Evolutionary conservation across 2,329 filamentous ascomycete genomes (phyloP).

Genomic region (Clonostachys sp.): DNA sequence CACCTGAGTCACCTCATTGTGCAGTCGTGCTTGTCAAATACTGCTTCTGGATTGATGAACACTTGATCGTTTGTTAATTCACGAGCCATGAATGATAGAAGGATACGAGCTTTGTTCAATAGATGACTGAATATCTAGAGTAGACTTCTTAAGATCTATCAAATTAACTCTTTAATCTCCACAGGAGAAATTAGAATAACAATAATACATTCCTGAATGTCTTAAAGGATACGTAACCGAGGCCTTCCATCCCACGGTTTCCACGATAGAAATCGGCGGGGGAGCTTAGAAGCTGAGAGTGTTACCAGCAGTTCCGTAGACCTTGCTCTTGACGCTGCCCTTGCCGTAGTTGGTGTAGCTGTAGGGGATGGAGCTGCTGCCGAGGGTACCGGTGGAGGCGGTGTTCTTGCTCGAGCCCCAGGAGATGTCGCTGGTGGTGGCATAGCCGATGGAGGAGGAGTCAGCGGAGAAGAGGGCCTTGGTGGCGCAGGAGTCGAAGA

Average conservation of each 20-base stretch:
- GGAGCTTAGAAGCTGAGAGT: background rate
- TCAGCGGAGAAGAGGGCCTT: constrained; percentile 37
- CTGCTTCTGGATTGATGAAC: no score
- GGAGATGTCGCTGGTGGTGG: background rate
- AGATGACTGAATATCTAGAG: background rate
- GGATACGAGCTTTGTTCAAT: no score
- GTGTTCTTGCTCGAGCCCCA: background rate
- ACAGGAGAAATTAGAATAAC: no score
- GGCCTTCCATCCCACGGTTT: no score
- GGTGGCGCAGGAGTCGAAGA: constrained; percentile 35
- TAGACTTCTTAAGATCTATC: background rate
- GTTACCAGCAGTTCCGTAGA: background rate
- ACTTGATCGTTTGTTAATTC: no score
- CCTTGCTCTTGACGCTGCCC: background rate
- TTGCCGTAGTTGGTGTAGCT: background rate
- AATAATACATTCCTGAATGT: no score
- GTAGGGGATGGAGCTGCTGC: background rate
- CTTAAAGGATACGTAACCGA: no score
- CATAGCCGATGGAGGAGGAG: background rate
- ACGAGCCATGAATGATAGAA: no score
- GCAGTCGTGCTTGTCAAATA: no score
- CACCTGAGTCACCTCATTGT: no score
- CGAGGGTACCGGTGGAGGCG: background rate
- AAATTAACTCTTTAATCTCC: background rate
- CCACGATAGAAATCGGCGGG: no score